These are phyloP conservation scores for Epipyxis sp. DNA, from an alignment of 108 stramenopile genomes.

Conservation along the genomic window DNA sequence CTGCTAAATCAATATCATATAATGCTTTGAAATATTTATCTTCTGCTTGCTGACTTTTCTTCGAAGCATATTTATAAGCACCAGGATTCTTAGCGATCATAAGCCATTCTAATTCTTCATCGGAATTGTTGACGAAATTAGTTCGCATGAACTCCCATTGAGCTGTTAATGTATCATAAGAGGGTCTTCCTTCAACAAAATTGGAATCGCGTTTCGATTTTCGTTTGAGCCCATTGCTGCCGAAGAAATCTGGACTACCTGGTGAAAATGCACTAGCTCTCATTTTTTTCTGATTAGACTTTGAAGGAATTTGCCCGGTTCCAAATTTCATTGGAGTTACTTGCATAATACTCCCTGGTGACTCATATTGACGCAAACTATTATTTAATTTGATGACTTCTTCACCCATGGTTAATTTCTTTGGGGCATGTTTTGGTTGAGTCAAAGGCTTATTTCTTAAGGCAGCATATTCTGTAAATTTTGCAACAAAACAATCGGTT, in stretches of 20 bases:
- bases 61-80: slow-evolving; percentile 15
- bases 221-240: neutral
- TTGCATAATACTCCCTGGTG: neutral
- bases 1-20: slow-evolving; percentile 2
- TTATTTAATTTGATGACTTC: too few relatives aligned
- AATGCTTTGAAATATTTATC: slow-evolving; percentile 17
- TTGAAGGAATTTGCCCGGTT: neutral
- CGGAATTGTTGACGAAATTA: slow-evolving; percentile 11
- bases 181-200: slow-evolving; percentile 11
- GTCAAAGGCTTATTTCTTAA: too few relatives aligned
- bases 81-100: slow-evolving; percentile 25
- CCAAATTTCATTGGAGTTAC: neutral
- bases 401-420: too few relatives aligned
- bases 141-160: slow-evolving; percentile 33
- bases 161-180: slow-evolving; percentile 13
- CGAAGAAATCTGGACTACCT: neutral
- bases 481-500: too few relatives aligned
- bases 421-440: too few relatives aligned
- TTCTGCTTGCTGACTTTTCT: slow-evolving; percentile 5
- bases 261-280: neutral
- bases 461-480: too few relatives aligned
- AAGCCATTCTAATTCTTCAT: slow-evolving; percentile 29
- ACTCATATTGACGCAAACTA: too few relatives aligned
- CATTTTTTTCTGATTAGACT: neutral
- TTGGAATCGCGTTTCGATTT: neutral